Evolutionary conservation across 2,329 filamentous ascomycete genomes (phyloP).

Genomic region (Salinomyces thailandicus): DNA sequence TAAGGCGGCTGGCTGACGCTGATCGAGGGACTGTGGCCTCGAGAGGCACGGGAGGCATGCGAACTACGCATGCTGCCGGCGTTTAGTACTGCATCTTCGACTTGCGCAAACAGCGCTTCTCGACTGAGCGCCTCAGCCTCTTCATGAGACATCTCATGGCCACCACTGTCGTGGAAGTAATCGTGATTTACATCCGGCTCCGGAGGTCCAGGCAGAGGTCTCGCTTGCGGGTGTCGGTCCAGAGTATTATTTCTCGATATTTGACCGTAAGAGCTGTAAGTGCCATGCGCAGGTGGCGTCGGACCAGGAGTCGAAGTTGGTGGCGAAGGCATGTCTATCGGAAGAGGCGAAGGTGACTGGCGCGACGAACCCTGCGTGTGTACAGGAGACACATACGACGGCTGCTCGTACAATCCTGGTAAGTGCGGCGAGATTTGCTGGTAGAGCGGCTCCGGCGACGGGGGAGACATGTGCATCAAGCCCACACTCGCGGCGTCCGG

Average conservation of each 20-base stretch:
- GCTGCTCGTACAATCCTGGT: constrained; percentile 10
- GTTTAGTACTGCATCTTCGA: constrained; percentile 43
- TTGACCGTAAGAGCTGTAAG: not conserved
- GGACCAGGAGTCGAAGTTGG: constrained; percentile 41
- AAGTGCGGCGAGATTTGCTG: constrained; percentile 11
- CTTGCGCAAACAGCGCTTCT: constrained; percentile 48
- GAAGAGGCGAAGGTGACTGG: constrained; percentile 21
- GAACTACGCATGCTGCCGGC: constrained; percentile 12
- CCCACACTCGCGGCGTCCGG: constrained; percentile 11
- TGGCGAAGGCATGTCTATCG: constrained; percentile 25
- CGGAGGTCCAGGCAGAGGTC: constrained; percentile 50
- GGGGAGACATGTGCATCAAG: constrained; percentile 11
- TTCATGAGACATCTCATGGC: constrained; percentile 9
- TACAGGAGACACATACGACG: too few species aligned
- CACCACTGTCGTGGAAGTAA: constrained; percentile 26
- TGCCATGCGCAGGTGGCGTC: constrained; percentile 37
- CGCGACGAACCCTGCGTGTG: too few species aligned
- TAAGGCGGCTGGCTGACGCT: constrained; percentile 27
- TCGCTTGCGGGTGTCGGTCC: constrained; percentile 45
- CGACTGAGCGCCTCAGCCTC: constrained; percentile 30
- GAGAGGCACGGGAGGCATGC: not conserved
- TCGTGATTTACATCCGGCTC: constrained; percentile 29
- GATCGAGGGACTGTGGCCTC: constrained; percentile 26
- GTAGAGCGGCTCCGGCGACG: constrained; percentile 7
- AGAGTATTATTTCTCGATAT: constrained; percentile 34